Evolutionary conservation across 2,329 filamentous ascomycete species (phyloP).

Genomic region (Fusarium poae): DNA sequence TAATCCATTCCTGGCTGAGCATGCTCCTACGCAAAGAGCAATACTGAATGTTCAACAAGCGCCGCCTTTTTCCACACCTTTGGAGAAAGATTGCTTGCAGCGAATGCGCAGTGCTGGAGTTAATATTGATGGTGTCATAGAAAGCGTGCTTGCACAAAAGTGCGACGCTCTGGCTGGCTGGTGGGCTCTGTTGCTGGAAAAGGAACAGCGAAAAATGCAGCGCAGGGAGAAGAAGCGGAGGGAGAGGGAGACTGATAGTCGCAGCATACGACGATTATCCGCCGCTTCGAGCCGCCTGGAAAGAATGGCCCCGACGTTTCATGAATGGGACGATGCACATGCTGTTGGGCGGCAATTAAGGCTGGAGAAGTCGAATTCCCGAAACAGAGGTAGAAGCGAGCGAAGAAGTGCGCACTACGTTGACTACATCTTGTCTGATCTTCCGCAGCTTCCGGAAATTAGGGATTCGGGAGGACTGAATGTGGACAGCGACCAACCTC

Average conservation of each 20-base stretch:
- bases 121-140: constrained; percentile 93
- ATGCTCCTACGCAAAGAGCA: constrained; percentile 88
- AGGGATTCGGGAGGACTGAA: constrained; percentile 60
- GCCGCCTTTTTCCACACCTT: constrained; percentile 82
- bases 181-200: constrained; percentile 96
- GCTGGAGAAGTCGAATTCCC: constrained; percentile 63
- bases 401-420: constrained; percentile 76
- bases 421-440: constrained; percentile 76
- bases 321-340: constrained; percentile 84
- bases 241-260: constrained; percentile 85
- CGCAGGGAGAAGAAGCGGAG: constrained; percentile 85
- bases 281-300: constrained; percentile 90
- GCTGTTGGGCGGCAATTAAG: constrained; percentile 61
- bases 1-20: constrained; percentile 87
- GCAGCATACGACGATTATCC: constrained; percentile 84
- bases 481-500: constrained; percentile 64
- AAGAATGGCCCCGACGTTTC: constrained; percentile 80
- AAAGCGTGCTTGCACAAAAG: constrained; percentile 89
- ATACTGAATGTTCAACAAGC: constrained; percentile 87
- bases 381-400: constrained; percentile 81
- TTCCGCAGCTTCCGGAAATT: constrained; percentile 81
- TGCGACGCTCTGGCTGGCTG: constrained; percentile 93
- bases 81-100: constrained; percentile 92
- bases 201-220: constrained; percentile 88
- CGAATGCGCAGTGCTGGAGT: constrained; percentile 95